Evolutionary conservation across 345 rosid genomes (phyloP), one percentile per base, ranked within the genome.

Genomic region (Sisymbrium altissimum): DNA sequence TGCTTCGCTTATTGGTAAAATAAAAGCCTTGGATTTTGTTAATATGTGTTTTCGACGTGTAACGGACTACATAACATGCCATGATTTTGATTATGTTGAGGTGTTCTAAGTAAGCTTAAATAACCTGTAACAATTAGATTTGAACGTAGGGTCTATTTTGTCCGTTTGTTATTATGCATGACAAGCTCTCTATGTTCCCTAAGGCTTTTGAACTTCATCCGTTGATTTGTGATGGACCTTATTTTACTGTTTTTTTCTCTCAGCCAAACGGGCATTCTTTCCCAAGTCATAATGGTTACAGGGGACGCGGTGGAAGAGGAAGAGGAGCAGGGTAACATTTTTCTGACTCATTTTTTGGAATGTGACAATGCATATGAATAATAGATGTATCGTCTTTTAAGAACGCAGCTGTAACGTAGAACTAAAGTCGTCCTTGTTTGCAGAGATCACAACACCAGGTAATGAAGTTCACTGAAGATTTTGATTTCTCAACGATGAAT

Each of bases 401-500:
- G 39, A 36, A 11, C 11, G 39, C 11, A 36, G 39, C 11, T 36
- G 9, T 33, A 33, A 33, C 1, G 8, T 33, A 6, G 36, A 7
- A 33, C 68, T 56, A 48, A 67, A 50, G 13, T 56, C 8, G 7
- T 68, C 23, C 57, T 68, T 48, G 63, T 72, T 50, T 25, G 66
- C 80, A 82, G 85, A 79, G 73, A 68, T 78, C 84, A 46, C 85
- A 75, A 46, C 85, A 75, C 54, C 82, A 84, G 30, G 79, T 87
- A 58, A 80, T 87, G 70, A 89, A 81, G 70, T 91, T 91, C 70
- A 85, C 89, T 1, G 96, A 91, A 86, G 97, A 91, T 76, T 91
- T 91, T 82, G 97, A 91, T 79, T 91, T 91, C 68, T 80, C 36
- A 12, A 93, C 96, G 41, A 91, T 91, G 97, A 91, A 91, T 86